Percentiles rank a stretch among this genome's conserved stretches.
Evolutionary conservation across 305 asterid species (phyloP).

Genomic region (Fraxinus baroniana): DNA sequence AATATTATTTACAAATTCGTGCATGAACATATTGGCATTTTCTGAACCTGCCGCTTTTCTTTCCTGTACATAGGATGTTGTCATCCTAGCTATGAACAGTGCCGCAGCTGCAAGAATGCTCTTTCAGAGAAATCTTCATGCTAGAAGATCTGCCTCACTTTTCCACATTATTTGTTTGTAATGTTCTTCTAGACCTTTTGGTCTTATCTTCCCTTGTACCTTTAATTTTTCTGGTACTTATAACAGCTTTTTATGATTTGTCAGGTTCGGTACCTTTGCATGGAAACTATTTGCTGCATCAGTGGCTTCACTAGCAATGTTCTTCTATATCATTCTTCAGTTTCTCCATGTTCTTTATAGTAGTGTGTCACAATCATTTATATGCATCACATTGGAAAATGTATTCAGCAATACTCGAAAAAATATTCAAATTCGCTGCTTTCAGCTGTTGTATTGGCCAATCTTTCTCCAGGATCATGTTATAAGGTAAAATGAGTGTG

Average conservation of each 20-base stretch:
- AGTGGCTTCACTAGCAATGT: constrained; percentile 68
- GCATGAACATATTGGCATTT: constrained; percentile 9
- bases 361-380: constrained; percentile 37
- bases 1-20: constrained; percentile 23
- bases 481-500: constrained; percentile 49
- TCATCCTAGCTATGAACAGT: constrained; percentile 76
- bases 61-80: constrained; percentile 52
- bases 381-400: constrained; percentile 37
- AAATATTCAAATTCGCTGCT: constrained; percentile 63
- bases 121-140: constrained; percentile 38
- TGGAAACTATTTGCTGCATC: constrained; percentile 61
- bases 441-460: constrained; percentile 88
- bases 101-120: constrained; percentile 58
- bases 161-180: constrained; percentile 49
- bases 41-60: constrained; percentile 22
- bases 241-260: constrained; percentile 35
- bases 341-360: constrained; percentile 39
- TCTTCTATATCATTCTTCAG: constrained; percentile 63
- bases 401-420: constrained; percentile 56
- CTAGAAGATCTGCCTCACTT: constrained; percentile 31
- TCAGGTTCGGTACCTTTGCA: constrained; percentile 57
- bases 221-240: constrained; percentile 9
- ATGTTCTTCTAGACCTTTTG: constrained; percentile 16
- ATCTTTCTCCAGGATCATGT: constrained; percentile 60
- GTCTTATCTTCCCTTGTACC: constrained; percentile 15